These are phyloP conservation scores for Cyclocybe cylindracea DNA, from an alignment of 768 basidiomycete species.

Conservation along the genomic window DNA sequence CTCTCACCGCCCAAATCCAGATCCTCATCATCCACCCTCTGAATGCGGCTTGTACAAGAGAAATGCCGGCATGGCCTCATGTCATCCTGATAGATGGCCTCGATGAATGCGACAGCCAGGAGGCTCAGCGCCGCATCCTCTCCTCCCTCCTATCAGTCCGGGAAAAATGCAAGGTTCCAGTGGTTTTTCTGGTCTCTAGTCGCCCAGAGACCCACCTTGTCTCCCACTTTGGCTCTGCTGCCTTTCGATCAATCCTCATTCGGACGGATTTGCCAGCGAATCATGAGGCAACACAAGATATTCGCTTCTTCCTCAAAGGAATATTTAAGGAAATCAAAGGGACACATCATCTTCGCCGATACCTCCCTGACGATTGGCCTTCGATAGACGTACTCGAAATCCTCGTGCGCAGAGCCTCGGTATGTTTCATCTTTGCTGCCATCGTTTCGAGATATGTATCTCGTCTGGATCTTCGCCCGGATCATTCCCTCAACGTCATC, in stretches of 20 bases:
- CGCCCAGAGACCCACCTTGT: slow-evolving; percentile 26
- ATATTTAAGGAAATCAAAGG: slow-evolving; percentile 15
- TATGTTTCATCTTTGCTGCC: slow-evolving; percentile 27
- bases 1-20: slow-evolving; percentile 14
- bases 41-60: not conserved
- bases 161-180: slow-evolving; percentile 10
- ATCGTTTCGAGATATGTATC: slow-evolving; percentile 25
- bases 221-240: not conserved
- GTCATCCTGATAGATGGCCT: slow-evolving; percentile 25
- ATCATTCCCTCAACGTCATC: slow-evolving; percentile 9
- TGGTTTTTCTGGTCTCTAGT: slow-evolving; percentile 24
- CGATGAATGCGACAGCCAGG: too few species aligned
- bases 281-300: slow-evolving; percentile 15
- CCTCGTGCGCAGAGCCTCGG: slow-evolving; percentile 21
- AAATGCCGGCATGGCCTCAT: not conserved
- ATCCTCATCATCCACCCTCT: slow-evolving; percentile 16
- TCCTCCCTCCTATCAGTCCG: slow-evolving; percentile 2
- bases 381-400: slow-evolving; percentile 12
- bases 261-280: slow-evolving; percentile 5
- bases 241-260: not conserved
- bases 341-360: not conserved
- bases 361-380: slow-evolving; percentile 17
- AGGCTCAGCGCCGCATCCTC: slow-evolving; percentile 13
- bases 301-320: slow-evolving; percentile 14
- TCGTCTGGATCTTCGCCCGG: slow-evolving; percentile 10